Conservation (phyloP, 345 rosid genomes). For the Erysimum cheiranthoides region DNA sequence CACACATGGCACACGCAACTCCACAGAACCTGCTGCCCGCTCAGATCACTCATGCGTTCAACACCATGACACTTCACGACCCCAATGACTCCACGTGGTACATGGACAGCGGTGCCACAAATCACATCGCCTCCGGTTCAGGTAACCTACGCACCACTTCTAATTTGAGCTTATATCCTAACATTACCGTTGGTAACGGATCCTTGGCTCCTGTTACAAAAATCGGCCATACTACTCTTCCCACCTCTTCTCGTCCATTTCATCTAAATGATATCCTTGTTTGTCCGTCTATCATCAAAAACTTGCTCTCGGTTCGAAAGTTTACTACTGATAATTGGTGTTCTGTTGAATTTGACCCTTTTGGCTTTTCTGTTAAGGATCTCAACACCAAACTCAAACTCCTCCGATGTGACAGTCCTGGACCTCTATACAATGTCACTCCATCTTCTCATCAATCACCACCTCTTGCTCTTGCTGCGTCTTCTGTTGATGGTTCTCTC, state of each 20-base stretch:
- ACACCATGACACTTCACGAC: not conserved
- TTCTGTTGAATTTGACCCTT: too few relatives aligned
- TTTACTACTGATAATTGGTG: too few relatives aligned
- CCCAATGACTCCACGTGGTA: not conserved
- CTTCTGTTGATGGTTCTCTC: too few relatives aligned
- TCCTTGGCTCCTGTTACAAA: not conserved
- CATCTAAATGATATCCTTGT: not conserved
- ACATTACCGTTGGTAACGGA: not conserved
- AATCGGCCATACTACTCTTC: not conserved
- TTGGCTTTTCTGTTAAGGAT: too few relatives aligned
- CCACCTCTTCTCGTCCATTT: not conserved
- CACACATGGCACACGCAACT: too few relatives aligned
- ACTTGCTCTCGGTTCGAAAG: too few relatives aligned
- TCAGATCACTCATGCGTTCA: not conserved
- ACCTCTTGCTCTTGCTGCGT: too few relatives aligned
- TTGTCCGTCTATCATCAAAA: not conserved
- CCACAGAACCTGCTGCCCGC: not conserved
- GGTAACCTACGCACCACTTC: not conserved
- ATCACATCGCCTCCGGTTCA: not conserved
- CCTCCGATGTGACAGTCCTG: too few relatives aligned
- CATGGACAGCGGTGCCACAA: not conserved
- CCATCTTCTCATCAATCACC: too few relatives aligned
- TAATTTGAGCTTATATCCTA: not conserved
- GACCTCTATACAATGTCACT: too few relatives aligned
- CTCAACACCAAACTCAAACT: too few relatives aligned